Percentiles rank a stretch among this genome's conserved stretches.
Evolutionary conservation across 2,329 filamentous ascomycete genomes (phyloP).

Genomic region (Drechslera avenae): DNA sequence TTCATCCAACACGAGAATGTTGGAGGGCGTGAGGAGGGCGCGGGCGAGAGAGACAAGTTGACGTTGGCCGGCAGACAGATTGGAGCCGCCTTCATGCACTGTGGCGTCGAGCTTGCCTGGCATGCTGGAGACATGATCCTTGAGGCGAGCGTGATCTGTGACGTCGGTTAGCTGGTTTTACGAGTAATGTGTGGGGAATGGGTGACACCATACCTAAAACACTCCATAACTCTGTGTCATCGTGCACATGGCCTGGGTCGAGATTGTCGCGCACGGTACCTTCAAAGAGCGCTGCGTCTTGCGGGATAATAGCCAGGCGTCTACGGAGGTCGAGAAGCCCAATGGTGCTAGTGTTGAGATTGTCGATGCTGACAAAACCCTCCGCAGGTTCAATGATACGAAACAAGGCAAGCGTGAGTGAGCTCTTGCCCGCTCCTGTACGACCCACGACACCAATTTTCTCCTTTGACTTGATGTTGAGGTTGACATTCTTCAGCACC

Average conservation of each 20-base stretch:
- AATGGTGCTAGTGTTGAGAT: slow-evolving; percentile 85
- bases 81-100: slow-evolving; percentile 94
- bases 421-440: slow-evolving; percentile 95
- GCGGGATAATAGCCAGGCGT: slow-evolving; percentile 93
- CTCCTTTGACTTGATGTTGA: slow-evolving; percentile 93
- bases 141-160: slow-evolving; percentile 87
- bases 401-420: slow-evolving; percentile 89
- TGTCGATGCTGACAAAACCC: slow-evolving; percentile 87
- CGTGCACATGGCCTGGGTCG: slow-evolving; percentile 91
- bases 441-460: slow-evolving; percentile 98
- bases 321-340: slow-evolving; percentile 87
- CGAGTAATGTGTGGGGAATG: background rate
- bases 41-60: slow-evolving; percentile 93
- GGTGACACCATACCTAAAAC: slow-evolving; percentile 71
- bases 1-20: slow-evolving; percentile 96
- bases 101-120: slow-evolving; percentile 86
- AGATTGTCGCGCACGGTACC: slow-evolving; percentile 93
- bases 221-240: slow-evolving; percentile 97
- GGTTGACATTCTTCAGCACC: slow-evolving; percentile 88
- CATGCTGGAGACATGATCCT: slow-evolving; percentile 87
- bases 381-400: slow-evolving; percentile 87
- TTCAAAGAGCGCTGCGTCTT: slow-evolving; percentile 95
- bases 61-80: slow-evolving; percentile 91
- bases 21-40: slow-evolving; percentile 91
- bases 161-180: slow-evolving; percentile 25